phyloP scores from a whole-genome alignment of 1,284 basidiomycete species.

The Chondrostereum purpureum region DNA sequence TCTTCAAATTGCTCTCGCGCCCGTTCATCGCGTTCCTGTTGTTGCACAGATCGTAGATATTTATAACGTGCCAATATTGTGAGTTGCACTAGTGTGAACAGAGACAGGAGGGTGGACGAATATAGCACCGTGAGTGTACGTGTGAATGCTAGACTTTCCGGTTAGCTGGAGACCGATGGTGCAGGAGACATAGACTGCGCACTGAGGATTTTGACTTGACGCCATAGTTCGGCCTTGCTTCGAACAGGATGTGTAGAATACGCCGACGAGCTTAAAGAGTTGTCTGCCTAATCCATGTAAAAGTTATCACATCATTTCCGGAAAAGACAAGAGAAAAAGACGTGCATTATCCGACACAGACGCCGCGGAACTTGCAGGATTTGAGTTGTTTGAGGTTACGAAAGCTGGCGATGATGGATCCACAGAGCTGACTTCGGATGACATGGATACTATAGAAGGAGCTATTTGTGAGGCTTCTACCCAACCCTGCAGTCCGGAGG shows the following conservation, averaged over 20 bases:
- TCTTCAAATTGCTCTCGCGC: conserved; percentile 39
- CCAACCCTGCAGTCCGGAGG: conserved; percentile 42
- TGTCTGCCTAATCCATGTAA: conserved; percentile 1
- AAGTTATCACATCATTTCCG: conserved; percentile 3
- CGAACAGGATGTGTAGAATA: not conserved
- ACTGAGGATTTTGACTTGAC: conserved; percentile 79
- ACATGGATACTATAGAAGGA: not conserved
- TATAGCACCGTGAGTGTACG: conserved; percentile 83
- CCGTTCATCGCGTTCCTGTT: conserved; percentile 57
- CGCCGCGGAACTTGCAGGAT: too few relatives aligned
- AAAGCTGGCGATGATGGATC: not conserved
- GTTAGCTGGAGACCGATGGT: conserved; percentile 2
- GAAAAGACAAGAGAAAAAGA: not conserved
- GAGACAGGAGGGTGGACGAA: conserved; percentile 70
- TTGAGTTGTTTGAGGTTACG: not conserved
- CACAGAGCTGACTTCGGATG: not conserved
- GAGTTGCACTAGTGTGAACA: conserved; percentile 80
- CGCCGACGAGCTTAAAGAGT: not conserved
- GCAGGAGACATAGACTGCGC: conserved; percentile 18
- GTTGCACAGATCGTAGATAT: conserved; percentile 69
- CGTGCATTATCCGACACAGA: not conserved
- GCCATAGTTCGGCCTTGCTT: conserved; percentile 71
- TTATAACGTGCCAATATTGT: conserved; percentile 77
- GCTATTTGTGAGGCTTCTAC: conserved; percentile 30
- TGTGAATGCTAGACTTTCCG: conserved; percentile 87